Evolutionary conservation across 2,329 filamentous ascomycete species (phyloP).

Genomic region (Gnomoniopsis smithogilvyi): DNA sequence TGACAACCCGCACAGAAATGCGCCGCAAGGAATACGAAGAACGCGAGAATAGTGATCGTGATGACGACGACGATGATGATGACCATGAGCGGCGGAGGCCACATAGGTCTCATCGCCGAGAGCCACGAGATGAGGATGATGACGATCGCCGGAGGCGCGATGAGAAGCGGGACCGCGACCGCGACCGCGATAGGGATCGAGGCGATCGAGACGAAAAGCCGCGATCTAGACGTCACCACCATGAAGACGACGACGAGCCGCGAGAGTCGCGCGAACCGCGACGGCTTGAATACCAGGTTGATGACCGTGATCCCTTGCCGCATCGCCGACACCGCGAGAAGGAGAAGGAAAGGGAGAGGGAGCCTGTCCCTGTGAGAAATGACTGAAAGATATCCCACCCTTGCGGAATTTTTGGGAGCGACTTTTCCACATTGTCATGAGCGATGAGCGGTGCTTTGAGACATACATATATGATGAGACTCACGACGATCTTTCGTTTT

Average conservation of each 20-base stretch:
- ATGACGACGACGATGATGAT: conserved; percentile 24
- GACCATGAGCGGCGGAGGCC: conserved; percentile 24
- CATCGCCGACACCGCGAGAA: conserved; percentile 31
- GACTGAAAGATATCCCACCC: conserved; percentile 6
- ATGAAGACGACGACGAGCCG: conserved; percentile 27
- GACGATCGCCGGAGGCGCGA: conserved; percentile 32
- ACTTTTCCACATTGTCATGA: not conserved
- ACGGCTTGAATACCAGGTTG: conserved; percentile 28
- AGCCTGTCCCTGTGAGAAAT: conserved; percentile 18
- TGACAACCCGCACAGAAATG: conserved; percentile 30
- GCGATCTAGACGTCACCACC: conserved; percentile 20
- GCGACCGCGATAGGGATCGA: conserved; percentile 25
- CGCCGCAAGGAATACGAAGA: conserved; percentile 39
- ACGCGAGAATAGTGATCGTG: conserved; percentile 23
- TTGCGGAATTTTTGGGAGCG: not conserved
- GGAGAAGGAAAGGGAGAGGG: conserved; percentile 15
- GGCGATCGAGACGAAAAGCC: conserved; percentile 33
- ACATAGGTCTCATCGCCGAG: conserved; percentile 25
- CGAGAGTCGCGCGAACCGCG: conserved; percentile 28
- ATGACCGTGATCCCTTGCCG: conserved; percentile 21
- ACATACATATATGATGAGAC: not conserved
- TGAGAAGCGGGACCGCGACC: conserved; percentile 26
- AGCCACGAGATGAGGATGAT: conserved; percentile 29
- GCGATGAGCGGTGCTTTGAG: not conserved
- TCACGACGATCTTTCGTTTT: not conserved